Base-by-base conservation (phyloP, 2,329 filamentous ascomycete genomes). In the Colletotrichum coccodes region DNA sequence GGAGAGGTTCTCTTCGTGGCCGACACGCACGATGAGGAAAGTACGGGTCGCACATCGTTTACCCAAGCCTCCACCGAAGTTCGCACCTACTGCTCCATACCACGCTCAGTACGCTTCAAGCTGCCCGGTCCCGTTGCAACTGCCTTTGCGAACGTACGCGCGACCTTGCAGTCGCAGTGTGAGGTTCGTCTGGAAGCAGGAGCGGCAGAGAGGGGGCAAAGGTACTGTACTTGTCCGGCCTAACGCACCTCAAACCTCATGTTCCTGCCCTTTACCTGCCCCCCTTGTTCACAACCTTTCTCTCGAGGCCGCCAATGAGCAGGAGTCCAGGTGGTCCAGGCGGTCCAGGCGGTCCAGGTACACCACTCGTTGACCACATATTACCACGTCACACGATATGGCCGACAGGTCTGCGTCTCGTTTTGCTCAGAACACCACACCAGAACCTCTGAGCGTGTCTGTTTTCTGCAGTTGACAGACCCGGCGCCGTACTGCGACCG, bases 251-350 rank as follows among this genome's bases (percentile, higher is more conserved):
- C 18, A 38, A 38, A n/a, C 30, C 50, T 34, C n/a, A n/a, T n/a
- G n/a, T n/a, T n/a, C 50, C 14, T 34, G 8, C 26, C 16, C 8
- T 52, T 16, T 32, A n/a, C 52, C 34, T 54, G 52, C 32, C 23
- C n/a, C n/a, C n/a, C n/a, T 47, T 26, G 44, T 14, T n/a, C 44
- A 23, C 60, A 54, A 28, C 60, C 38, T 56, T 26, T 36, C 16
- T n/a, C 40, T 49, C 30, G 14, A 47, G 38, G 50, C 30, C 60
- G 16, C 60, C 60, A 63, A 63, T 36, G 58, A 40, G 32, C n/a
- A n/a, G n/a, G n/a, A n/a, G n/a, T n/a, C n/a, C n/a, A n/a, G n/a
- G n/a, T n/a, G n/a, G n/a, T n/a, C n/a, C n/a, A n/a, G n/a, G n/a
- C n/a, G n/a, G n/a, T n/a, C n/a, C n/a, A n/a, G n/a, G n/a, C n/a